Percentiles rank a stretch among this genome's conserved stretches.
Evolutionary conservation across 177 flowering plant genomes (phyloP).

Genomic region (Telopea speciosissima): DNA sequence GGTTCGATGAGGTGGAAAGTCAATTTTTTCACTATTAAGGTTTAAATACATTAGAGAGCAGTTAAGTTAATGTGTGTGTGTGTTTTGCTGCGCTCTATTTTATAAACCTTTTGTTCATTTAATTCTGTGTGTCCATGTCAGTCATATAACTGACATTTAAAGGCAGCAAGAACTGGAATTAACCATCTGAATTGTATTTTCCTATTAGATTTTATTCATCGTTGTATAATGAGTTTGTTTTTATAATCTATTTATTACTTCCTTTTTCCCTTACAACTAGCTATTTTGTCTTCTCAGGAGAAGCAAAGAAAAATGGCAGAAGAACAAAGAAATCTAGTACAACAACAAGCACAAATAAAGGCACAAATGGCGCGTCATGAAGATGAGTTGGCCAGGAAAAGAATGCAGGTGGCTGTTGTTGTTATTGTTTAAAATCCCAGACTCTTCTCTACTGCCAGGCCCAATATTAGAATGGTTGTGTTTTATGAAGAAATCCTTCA

Average conservation of each 20-base stretch:
- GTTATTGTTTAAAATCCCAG: background rate
- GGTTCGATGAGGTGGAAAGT: background rate
- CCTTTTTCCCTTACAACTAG: conserved; percentile 4
- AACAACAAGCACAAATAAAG: conserved; percentile 70
- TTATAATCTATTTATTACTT: background rate
- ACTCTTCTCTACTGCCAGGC: background rate
- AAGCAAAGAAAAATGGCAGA: conserved; percentile 63
- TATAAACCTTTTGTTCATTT: no score
- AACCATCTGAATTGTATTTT: no score
- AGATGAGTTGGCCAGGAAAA: conserved; percentile 86
- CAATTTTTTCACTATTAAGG: background rate
- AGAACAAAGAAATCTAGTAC: conserved; percentile 65
- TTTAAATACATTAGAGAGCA: background rate
- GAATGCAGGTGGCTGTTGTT: conserved; percentile 67
- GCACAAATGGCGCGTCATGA: conserved; percentile 77
- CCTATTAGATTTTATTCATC: background rate
- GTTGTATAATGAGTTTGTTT: background rate
- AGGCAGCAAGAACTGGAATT: no score
- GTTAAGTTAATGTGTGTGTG: no score
- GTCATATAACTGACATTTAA: no score
- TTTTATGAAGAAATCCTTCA: background rate
- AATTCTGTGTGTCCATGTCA: no score
- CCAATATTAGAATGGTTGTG: background rate
- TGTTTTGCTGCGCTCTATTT: no score
- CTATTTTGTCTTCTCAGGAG: conserved; percentile 45